Conservation (phyloP, 108 stramenopile genomes). For the Epipyxis sp. region DNA sequence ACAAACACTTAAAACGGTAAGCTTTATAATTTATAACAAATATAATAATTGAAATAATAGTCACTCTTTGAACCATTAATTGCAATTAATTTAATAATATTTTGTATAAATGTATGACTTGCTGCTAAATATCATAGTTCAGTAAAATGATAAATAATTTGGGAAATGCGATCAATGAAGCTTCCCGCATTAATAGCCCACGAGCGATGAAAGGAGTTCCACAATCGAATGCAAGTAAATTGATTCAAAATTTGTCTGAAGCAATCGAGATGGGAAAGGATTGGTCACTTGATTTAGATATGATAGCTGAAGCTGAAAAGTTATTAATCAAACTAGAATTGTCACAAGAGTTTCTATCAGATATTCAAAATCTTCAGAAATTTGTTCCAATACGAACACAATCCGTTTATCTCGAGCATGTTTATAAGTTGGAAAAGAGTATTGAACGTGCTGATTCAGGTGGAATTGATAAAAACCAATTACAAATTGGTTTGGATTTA, state of each 20-base stretch:
- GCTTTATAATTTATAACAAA: too few relatives aligned
- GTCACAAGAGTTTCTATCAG: neutral
- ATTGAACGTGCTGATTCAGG: neutral
- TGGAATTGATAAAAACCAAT: neutral
- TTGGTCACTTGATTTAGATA: neutral
- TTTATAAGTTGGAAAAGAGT: slow-evolving; percentile 17
- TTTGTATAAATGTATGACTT: too few relatives aligned
- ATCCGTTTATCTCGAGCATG: slow-evolving; percentile 19
- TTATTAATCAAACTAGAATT: neutral
- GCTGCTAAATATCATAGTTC: neutral
- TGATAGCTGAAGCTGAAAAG: neutral
- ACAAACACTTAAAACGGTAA: neutral
- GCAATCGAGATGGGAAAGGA: slow-evolving; percentile 2
- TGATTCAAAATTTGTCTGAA: neutral
- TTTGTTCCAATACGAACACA: slow-evolving; percentile 12
- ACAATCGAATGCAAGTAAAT: too few relatives aligned
- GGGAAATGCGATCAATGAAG: neutral
- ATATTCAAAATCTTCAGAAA: neutral
- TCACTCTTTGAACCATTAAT: too few relatives aligned
- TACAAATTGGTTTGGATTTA: slow-evolving; percentile 11
- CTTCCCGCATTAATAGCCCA: too few relatives aligned
- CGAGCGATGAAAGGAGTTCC: too few relatives aligned
- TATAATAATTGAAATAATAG: too few relatives aligned
- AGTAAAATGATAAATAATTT: neutral
- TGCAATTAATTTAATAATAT: too few relatives aligned